A percentile compares a stretch with the other conserved stretches of the same genome.
Conservation (phyloP, 257 asterid species). For the Cinchona pubescens region DNA sequence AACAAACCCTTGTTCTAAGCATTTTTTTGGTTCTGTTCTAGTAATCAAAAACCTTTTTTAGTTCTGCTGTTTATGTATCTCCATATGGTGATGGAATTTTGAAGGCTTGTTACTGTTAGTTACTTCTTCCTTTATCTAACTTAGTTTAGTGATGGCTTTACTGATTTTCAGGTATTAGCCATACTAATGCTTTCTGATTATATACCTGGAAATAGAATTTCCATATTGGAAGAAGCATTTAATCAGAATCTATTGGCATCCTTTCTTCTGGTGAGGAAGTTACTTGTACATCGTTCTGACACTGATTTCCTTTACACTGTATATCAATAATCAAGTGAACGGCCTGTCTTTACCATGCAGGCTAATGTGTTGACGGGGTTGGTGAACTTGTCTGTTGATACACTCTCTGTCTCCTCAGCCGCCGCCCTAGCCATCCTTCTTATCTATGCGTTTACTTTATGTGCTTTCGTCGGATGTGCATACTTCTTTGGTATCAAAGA, state of each 20-base stretch:
- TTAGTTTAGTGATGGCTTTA: background rate
- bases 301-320: background rate
- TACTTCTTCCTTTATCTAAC: background rate
- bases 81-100: background rate
- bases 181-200: conserved; percentile 53
- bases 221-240: conserved; percentile 63
- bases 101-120: background rate
- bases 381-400: conserved; percentile 73
- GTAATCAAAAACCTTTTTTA: background rate
- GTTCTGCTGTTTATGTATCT: background rate
- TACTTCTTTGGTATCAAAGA: conserved; percentile 52
- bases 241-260: conserved; percentile 64
- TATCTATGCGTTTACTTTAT: conserved; percentile 49
- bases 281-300: background rate
- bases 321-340: background rate
- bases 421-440: conserved; percentile 62
- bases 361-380: conserved; percentile 80
- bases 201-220: conserved; percentile 43
- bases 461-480: conserved; percentile 49
- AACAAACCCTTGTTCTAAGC: background rate
- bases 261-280: conserved; percentile 74
- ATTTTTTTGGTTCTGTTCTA: background rate
- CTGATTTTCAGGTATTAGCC: conserved; percentile 57
- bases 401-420: conserved; percentile 50
- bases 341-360: conserved; percentile 36